phyloP scores from a whole-genome alignment of 2,329 filamentous ascomycete species.

The Neofusicoccum kwambonambiense region DNA sequence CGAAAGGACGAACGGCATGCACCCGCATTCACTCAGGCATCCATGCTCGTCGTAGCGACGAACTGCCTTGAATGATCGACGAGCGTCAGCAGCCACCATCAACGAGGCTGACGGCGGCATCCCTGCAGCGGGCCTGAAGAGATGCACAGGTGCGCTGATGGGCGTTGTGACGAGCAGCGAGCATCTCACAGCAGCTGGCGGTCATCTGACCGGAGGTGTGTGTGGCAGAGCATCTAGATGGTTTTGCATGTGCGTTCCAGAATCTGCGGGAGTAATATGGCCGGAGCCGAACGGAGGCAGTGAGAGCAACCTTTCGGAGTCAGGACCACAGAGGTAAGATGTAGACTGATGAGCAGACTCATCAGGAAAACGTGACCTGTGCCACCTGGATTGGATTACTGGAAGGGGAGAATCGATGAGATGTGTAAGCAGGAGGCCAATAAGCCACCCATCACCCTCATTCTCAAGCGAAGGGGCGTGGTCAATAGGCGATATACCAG shows the following conservation, averaged over 20 bases:
- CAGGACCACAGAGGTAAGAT: not conserved
- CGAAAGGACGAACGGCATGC: not conserved
- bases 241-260: not conserved
- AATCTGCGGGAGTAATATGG: not conserved
- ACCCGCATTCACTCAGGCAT: not conserved
- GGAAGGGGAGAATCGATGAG: too few relatives aligned
- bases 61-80: not conserved
- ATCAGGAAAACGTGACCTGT: not conserved
- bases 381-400: too few relatives aligned
- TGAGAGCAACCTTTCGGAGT: not conserved
- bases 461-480: too few relatives aligned
- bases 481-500: too few relatives aligned
- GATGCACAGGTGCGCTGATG: not conserved
- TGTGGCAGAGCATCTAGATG: not conserved
- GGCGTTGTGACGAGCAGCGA: not conserved
- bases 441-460: too few relatives aligned
- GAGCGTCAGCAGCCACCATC: constrained; percentile 4
- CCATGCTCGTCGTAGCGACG: not conserved
- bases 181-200: constrained; percentile 12
- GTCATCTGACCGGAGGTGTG: constrained; percentile 11
- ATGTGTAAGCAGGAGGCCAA: too few relatives aligned
- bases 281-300: not conserved
- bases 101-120: not conserved
- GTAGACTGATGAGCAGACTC: not conserved
- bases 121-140: constrained; percentile 1